Evolutionary conservation across 108 stramenopile species (phyloP), one percentile per base, ranked within the genome.

Genomic region (Nitzschia inconspicua): DNA sequence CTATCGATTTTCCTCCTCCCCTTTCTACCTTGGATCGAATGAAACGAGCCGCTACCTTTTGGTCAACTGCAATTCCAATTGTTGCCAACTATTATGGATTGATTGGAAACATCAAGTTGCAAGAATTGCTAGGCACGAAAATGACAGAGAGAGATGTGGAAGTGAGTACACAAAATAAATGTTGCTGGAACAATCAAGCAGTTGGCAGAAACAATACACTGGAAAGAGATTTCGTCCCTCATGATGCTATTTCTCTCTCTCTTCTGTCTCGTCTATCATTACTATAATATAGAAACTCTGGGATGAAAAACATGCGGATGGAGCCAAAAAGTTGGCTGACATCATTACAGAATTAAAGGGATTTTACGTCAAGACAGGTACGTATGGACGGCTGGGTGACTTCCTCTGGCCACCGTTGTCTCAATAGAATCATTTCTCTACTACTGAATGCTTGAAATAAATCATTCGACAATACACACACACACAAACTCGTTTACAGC

Each of bases 331-430:
- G 47, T 44, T 96, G 44, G 63, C n/a, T 18, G 71, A 80, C 43
- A 86, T 78, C 25, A 91, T 96, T 46, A 72, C 86, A 0, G 75
- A 87, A 0, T 84, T 97, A 29, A 93, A 94, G 39, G 97, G 97
- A 37, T 97, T 96, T 76, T 97, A 96, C 44, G 94, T 95, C 60
- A 97, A 97, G 71, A 96, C 95, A 8, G 88, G 88, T n/a, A n/a
- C n/a, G n/a, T n/a, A n/a, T n/a, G n/a, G n/a, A n/a, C n/a, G n/a
- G n/a, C n/a, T n/a, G n/a, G n/a, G n/a, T n/a, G n/a, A n/a, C n/a
- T n/a, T n/a, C n/a, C n/a, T n/a, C n/a, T n/a, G n/a, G n/a, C 88
- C 91, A 10, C 90, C 93, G 70, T 88, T 95, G 35, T 58, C 64
- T 41, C 43, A 36, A 9, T 37, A 10, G 10, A 42, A 50, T 52